Evolutionary conservation across 306 rosid genomes (phyloP), one percentile per base, ranked within the genome.

Genomic region (Pyrus bretschneideri): DNA sequence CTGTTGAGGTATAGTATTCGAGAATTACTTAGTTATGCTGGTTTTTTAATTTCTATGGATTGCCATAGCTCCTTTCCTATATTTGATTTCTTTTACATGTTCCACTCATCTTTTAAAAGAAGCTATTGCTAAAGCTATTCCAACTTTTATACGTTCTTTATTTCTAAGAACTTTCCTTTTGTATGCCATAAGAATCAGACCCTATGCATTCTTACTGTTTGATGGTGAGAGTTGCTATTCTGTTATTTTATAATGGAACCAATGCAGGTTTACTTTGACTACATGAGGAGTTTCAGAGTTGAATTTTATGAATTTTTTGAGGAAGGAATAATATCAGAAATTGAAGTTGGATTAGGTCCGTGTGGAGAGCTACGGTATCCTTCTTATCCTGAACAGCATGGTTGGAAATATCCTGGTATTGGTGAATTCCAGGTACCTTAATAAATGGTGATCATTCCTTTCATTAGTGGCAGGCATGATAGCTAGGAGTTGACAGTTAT

Each of bases 321-420:
- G 72, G 87, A 87, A 76, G 91, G 91, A 57, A 69, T 87, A 46
- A 85, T 92, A 82, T 86, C 96, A 23, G 81, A 82, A 86, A 84
- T 92, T 85, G 93, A 89, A 88, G 85, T 92, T 85, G 97, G 97
- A 60, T 76, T 92, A 63, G 97, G 97, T 69, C 97, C 97, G 9
- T 88, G 97, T 62, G 96, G 96, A 81, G 97, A 92, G 86, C 81
- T 92, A 70, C 85, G 89, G 67, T 92, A 89, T 80, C 97, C 97
- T 81, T 92, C 96, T 80, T 85, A 70, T 84, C 90, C 96, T 57
- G 97, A 84, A 72, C 88, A 92, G 79, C 96, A 92, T 74, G 96
- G 90, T 69, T 92, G 97, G 97, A 89, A 85, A 83, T 92, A 89
- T 82, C 97, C 97, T 79, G 97, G 97, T 75, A 85, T 88, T 78